Base-by-base conservation (phyloP, 1,139 yeast species). In the Geotrichum histeridarum region DNA sequence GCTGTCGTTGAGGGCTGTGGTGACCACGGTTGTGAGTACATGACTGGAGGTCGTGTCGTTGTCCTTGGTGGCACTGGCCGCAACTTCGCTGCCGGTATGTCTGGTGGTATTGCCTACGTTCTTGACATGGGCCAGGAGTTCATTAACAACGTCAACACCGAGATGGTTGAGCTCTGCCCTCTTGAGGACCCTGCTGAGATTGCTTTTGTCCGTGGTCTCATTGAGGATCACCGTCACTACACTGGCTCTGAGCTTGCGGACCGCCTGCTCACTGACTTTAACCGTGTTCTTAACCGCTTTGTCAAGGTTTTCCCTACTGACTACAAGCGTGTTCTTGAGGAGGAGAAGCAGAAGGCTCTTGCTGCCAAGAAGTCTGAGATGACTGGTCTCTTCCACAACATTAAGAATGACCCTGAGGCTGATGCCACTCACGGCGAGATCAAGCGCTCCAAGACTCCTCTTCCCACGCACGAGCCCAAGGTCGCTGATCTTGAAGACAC, bases 41-140 rank as follows among this genome's bases (percentile, higher is more conserved):
- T 93, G 99, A 90, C 98, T 66, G 98, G 99, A 71, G 99, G 99
- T 70, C 83, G 98, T 67, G 96, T 93, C 59, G 88, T 93, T 68
- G 89, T 93, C 53, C 80, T 93, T 63, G 96, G 98, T 51, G 74
- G 83, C 55, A 87, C 96, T 67, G 98, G 96, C 58, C 83, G 98
- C 63, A 86, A 90, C 76, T 93, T 93, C 71, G 98, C 97, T 46
- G 96, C 99, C 55, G 99, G 99, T 78, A 94, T 94, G 88, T 91
- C 97, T 66, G 99, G 99, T 73, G 99, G 99, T 82, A 93, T 93
- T 71, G 96, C 96, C 35, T 93, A 93, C 69, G 97, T 94, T 57
- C 78, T 91, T 66, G 96, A 91, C 66, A 87, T 93, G 79, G 97
- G 94, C 53, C 96, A 91, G 70, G 96, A 90, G 69, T 91, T 93